phyloP scores from a whole-genome alignment of 2,329 filamentous ascomycete genomes.

The Dothistroma pini region DNA sequence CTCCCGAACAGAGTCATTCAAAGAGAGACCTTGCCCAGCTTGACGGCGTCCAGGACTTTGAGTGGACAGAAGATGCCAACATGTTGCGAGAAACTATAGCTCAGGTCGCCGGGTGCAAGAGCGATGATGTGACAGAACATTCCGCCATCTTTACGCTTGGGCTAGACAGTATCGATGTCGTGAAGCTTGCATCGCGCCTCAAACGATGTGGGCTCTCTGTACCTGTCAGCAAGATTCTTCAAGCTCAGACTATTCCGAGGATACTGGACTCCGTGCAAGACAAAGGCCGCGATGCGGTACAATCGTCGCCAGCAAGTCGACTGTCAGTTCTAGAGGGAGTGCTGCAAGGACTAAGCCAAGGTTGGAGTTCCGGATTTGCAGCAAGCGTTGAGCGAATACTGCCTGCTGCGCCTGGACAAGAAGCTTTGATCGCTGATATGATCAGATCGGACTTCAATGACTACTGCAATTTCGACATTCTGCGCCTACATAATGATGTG shows the following conservation, averaged over 20 bases:
- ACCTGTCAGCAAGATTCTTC: conserved; percentile 74
- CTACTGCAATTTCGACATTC: conserved; percentile 83
- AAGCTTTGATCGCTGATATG: conserved; percentile 83
- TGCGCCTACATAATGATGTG: conserved; percentile 55
- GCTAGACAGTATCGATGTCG: conserved; percentile 86
- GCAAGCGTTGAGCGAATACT: conserved; percentile 56
- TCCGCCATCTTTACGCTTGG: conserved; percentile 76
- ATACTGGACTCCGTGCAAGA: conserved; percentile 45
- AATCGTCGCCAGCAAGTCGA: conserved; percentile 4
- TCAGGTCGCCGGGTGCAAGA: conserved; percentile 53
- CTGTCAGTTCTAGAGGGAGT: conserved; percentile 14
- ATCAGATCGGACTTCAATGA: conserved; percentile 65
- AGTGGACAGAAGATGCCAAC: conserved; percentile 56
- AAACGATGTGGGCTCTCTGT: conserved; percentile 58
- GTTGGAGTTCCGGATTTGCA: background rate
- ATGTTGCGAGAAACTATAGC: conserved; percentile 61
- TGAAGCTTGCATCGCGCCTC: conserved; percentile 74
- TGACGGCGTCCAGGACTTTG: conserved; percentile 42
- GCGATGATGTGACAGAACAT: conserved; percentile 51
- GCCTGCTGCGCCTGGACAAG: conserved; percentile 78
- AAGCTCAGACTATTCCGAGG: conserved; percentile 61
- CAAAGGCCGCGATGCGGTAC: conserved; percentile 12
- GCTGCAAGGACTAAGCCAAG: conserved; percentile 10
- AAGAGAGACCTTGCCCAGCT: conserved; percentile 7
- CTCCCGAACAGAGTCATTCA: background rate